phyloP scores from a whole-genome alignment of 768 basidiomycete genomes.

The Lactifluus piperatus region DNA sequence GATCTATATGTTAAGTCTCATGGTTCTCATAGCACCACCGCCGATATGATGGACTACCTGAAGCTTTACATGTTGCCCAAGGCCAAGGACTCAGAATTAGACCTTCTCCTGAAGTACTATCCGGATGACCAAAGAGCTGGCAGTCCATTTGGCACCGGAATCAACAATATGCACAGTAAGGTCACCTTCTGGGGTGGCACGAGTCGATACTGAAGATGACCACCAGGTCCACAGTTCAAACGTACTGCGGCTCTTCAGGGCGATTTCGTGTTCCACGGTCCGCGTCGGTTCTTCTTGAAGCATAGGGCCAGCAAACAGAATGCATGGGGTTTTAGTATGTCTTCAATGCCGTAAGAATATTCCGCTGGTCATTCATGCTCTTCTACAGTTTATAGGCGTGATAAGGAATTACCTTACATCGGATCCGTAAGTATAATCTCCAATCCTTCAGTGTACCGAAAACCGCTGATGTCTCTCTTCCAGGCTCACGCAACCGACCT shows the following conservation, averaged over 20 bases:
- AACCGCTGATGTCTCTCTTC: not conserved
- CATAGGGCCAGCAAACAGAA: slow-evolving; percentile 4
- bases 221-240: slow-evolving; percentile 18
- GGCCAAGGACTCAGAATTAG: not conserved
- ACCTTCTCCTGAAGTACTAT: slow-evolving; percentile 16
- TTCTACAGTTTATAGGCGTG: slow-evolving; percentile 6
- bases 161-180: not conserved
- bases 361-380: too few species aligned
- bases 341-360: too few species aligned
- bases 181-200: not conserved
- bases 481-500: slow-evolving; percentile 12
- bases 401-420: not conserved
- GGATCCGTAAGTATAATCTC: slow-evolving; percentile 1
- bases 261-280: slow-evolving; percentile 14
- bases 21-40: not conserved
- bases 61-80: slow-evolving; percentile 10
- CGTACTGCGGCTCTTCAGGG: slow-evolving; percentile 19
- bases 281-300: slow-evolving; percentile 10
- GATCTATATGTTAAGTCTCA: not conserved
- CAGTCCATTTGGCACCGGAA: slow-evolving; percentile 22
- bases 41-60: not conserved
- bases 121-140: slow-evolving; percentile 20
- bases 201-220: not conserved
- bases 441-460: not conserved
- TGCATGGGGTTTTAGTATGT: slow-evolving; percentile 9